Evolutionary conservation across 1,284 basidiomycete species (phyloP).

Genomic region (Phellopilus nigrolimitatus): DNA sequence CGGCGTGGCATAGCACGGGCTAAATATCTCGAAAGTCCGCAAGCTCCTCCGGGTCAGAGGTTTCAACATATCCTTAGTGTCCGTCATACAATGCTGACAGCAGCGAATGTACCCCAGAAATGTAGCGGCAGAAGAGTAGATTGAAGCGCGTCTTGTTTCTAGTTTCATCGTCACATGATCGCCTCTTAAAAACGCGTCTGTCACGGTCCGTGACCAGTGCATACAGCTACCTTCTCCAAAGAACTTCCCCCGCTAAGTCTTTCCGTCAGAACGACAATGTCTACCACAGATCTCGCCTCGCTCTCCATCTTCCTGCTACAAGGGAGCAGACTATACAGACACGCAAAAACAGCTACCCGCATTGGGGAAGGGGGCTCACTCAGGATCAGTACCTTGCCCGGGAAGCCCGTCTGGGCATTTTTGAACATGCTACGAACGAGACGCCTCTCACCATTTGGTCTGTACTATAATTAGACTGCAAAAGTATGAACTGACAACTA

Average conservation of each 20-base stretch:
- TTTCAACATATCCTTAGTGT: constrained; percentile 50
- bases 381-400: constrained; percentile 34
- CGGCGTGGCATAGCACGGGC: no score
- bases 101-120: no score
- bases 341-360: constrained; percentile 29
- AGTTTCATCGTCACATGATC: no score
- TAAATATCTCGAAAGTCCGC: constrained; percentile 37
- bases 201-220: background rate
- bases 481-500: background rate
- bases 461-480: constrained; percentile 18
- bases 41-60: constrained; percentile 54
- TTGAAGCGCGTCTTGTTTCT: background rate
- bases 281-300: constrained; percentile 1
- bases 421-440: constrained; percentile 34
- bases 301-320: constrained; percentile 26
- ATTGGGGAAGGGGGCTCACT: constrained; percentile 34
- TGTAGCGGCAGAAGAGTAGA: no score
- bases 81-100: constrained; percentile 23
- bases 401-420: constrained; percentile 31
- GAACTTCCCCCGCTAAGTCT: background rate
- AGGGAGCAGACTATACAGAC: constrained; percentile 32
- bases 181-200: background rate
- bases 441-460: constrained; percentile 37
- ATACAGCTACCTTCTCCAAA: background rate
- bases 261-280: background rate